A percentile compares a stretch with the other conserved stretches of the same genome.
Evolutionary conservation across 371 early-diverging fungal genomes (phyloP).

Genomic region (Mucor sp.): DNA sequence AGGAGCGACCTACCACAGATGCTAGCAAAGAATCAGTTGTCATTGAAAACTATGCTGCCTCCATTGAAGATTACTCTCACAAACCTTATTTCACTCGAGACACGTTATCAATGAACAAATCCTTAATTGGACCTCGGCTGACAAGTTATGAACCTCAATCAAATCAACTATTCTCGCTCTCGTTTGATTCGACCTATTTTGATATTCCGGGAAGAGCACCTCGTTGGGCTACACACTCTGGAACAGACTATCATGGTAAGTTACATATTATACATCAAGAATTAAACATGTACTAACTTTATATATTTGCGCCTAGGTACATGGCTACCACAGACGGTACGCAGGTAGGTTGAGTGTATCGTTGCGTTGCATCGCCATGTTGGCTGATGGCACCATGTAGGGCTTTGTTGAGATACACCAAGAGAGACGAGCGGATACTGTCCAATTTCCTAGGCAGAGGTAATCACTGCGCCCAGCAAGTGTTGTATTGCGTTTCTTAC

Average conservation of each 20-base stretch:
- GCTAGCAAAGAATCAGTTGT: background rate
- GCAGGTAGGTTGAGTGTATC: constrained; percentile 50
- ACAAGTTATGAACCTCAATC: constrained; percentile 79
- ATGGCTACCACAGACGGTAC: constrained; percentile 92
- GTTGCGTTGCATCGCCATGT: no score
- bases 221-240: constrained; percentile 91
- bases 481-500: background rate
- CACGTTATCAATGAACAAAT: constrained; percentile 55
- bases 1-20: constrained; percentile 20
- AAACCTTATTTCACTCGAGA: constrained; percentile 79
- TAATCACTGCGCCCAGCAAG: background rate
- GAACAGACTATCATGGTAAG: constrained; percentile 86
- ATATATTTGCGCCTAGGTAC: constrained; percentile 64
- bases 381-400: constrained; percentile 26
- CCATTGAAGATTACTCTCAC: constrained; percentile 81
- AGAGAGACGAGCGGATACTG: constrained; percentile 74
- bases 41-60: constrained; percentile 45
- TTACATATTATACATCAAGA: background rate
- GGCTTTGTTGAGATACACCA: constrained; percentile 76
- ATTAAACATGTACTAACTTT: background rate
- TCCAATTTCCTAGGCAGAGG: constrained; percentile 93
- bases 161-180: constrained; percentile 77
- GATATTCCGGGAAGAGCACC: constrained; percentile 92
- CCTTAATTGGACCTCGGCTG: constrained; percentile 50
- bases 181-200: constrained; percentile 80